Conservation (phyloP, 1,139 yeast species). For the Keqinozyma sinolaborantium region DNA sequence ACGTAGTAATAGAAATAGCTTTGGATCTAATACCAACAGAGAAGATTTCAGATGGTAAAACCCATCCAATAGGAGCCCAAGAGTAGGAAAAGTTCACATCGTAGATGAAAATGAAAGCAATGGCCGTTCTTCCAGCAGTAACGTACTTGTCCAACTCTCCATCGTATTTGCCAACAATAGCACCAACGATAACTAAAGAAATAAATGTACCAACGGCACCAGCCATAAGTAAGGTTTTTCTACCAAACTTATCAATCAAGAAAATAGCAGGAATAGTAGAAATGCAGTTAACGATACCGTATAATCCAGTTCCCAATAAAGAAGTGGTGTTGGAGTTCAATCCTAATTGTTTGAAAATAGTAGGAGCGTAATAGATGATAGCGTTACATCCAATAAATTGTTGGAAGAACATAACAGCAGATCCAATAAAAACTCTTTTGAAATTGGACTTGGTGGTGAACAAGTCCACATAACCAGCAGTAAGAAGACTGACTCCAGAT, state of each 20-base stretch:
- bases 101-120: conserved; percentile 34
- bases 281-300: conserved; percentile 52
- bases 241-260: conserved; percentile 43
- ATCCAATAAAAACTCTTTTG: conserved; percentile 56
- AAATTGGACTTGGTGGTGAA: conserved; percentile 14
- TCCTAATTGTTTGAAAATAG: conserved; percentile 16
- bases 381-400: conserved; percentile 73
- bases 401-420: conserved; percentile 60
- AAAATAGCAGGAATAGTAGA: conserved; percentile 35
- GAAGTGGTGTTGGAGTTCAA: conserved; percentile 15
- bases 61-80: conserved; percentile 35
- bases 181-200: conserved; percentile 27
- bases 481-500: conserved; percentile 8
- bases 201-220: conserved; percentile 42
- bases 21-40: conserved; percentile 20
- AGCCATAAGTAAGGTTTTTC: conserved; percentile 34
- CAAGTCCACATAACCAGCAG: conserved; percentile 13
- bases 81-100: conserved; percentile 23
- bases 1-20: conserved; percentile 28
- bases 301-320: conserved; percentile 47
- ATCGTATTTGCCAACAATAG: conserved; percentile 53
- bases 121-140: conserved; percentile 39
- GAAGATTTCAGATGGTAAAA: conserved; percentile 46
- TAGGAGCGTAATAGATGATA: conserved; percentile 62
- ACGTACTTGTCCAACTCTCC: conserved; percentile 11